These are phyloP conservation scores for Dryadomyces quercivorus DNA, from an alignment of 2,329 filamentous ascomycete genomes.

Conservation along the genomic window DNA sequence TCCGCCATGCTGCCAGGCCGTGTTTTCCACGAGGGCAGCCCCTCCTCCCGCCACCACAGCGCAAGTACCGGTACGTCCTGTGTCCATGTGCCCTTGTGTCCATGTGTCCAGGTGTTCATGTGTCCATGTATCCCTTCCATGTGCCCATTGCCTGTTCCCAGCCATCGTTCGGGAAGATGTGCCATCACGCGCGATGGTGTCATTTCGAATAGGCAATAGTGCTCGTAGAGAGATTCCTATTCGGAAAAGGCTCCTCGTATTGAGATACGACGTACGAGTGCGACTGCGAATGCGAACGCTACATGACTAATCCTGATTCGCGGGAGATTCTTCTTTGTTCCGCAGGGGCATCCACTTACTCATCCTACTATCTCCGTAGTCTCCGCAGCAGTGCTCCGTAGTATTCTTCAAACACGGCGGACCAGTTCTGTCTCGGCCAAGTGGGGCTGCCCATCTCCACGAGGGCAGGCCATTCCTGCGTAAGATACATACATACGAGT, in stretches of 20 bases:
- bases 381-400: too few relatives aligned
- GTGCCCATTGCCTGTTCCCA: slow-evolving; percentile 1
- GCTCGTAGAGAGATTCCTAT: too few relatives aligned
- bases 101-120: too few relatives aligned
- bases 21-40: slow-evolving; percentile 13
- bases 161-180: not conserved
- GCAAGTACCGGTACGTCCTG: slow-evolving; percentile 1
- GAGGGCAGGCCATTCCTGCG: too few relatives aligned
- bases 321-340: not conserved
- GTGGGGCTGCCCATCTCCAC: not conserved
- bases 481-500: too few relatives aligned
- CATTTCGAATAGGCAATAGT: too few relatives aligned
- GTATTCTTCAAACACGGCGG: not conserved
- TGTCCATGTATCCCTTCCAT: slow-evolving; percentile 1
- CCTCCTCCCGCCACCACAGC: slow-evolving; percentile 6
- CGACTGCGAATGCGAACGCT: too few relatives aligned
- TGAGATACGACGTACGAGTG: too few relatives aligned
- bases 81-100: not conserved
- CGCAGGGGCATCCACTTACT: not conserved
- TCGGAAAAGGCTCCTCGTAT: too few relatives aligned
- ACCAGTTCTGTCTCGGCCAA: slow-evolving; percentile 1
- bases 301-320: too few relatives aligned
- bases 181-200: too few relatives aligned
- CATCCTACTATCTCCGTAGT: not conserved
- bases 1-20: slow-evolving; percentile 16